A percentile compares a stretch with the other conserved stretches of the same genome.
These are phyloP conservation scores for Tirmania nivea DNA, from an alignment of 495 filamentous ascomycete genomes.

Conservation along the genomic window DNA sequence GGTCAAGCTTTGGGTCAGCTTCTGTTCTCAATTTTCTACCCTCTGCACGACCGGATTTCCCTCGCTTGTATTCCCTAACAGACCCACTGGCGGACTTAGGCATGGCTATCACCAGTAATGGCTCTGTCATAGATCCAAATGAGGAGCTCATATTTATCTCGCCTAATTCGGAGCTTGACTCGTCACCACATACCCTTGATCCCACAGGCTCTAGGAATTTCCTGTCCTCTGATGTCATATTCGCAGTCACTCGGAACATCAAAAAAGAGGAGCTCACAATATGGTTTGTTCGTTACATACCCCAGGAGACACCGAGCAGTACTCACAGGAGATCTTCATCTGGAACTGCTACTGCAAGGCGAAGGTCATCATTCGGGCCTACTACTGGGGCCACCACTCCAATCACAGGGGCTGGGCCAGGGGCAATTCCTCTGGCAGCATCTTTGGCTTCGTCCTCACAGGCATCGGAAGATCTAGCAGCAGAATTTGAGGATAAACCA, in stretches of 20 bases:
- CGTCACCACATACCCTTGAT: constrained; percentile 6
- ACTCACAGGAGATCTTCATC: constrained; percentile 14
- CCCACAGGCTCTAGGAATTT: constrained; percentile 8
- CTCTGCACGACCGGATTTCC: constrained; percentile 31
- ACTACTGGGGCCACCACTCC: constrained; percentile 66
- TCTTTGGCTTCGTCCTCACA: constrained; percentile 7
- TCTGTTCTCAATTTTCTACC: constrained; percentile 5
- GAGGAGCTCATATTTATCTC: constrained; percentile 73
- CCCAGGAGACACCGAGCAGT: constrained; percentile 15
- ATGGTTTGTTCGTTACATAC: constrained; percentile 19
- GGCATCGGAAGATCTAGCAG: constrained; percentile 34
- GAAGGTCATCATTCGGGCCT: constrained; percentile 72
- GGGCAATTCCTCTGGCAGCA: constrained; percentile 10
- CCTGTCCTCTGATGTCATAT: constrained; percentile 27
- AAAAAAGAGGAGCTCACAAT: constrained; percentile 25
- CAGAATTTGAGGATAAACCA: constrained; percentile 43
- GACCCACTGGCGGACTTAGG: constrained; percentile 78
- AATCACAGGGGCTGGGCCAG: constrained; percentile 27
- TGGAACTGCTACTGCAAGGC: constrained; percentile 17
- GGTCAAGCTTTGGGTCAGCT: constrained; percentile 14
- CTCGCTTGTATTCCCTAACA: constrained; percentile 62
- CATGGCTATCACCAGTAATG: constrained; percentile 37
- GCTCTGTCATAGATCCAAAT: constrained; percentile 32
- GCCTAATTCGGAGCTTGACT: constrained; percentile 16
- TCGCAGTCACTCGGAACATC: constrained; percentile 64